A percentile compares a stretch with the other conserved stretches of the same genome.
These are phyloP conservation scores for Microbotryum silenes-acaulis DNA, from an alignment of 1,284 basidiomycete species.

Conservation along the genomic window DNA sequence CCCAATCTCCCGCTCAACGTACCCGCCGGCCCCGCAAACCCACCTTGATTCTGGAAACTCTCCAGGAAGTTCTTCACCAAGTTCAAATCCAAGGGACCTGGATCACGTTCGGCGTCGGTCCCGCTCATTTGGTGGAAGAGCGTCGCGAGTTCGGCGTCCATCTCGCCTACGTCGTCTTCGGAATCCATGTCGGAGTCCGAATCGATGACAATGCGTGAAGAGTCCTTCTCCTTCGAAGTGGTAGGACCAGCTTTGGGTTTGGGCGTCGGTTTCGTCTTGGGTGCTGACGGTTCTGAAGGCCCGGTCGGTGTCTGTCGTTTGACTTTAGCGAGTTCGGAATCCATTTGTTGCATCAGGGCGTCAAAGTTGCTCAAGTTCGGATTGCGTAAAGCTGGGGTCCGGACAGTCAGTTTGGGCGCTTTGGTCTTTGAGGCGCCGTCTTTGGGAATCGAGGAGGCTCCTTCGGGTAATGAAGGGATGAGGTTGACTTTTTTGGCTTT, in stretches of 20 bases:
- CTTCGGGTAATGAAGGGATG: constrained; percentile 9
- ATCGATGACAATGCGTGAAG: constrained; percentile 20
- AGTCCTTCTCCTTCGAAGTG: background rate
- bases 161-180: constrained; percentile 52
- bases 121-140: constrained; percentile 51
- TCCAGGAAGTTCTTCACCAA: constrained; percentile 92
- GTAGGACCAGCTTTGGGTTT: background rate
- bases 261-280: background rate
- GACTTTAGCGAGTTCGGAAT: constrained; percentile 59
- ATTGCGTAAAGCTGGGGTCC: constrained; percentile 39
- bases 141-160: constrained; percentile 73
- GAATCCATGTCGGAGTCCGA: constrained; percentile 28
- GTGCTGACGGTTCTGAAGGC: background rate
- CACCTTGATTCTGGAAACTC: constrained; percentile 82
- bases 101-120: constrained; percentile 47
- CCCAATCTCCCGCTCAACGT: constrained; percentile 71
- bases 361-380: constrained; percentile 82
- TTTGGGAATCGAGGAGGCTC: constrained; percentile 2
- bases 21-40: constrained; percentile 77
- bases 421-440: background rate
- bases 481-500: constrained; percentile 29
- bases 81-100: constrained; percentile 64
- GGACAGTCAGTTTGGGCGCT: constrained; percentile 5
- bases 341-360: constrained; percentile 89
- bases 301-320: background rate